phyloP scores from a whole-genome alignment of 495 filamentous ascomycete genomes.

The Penicillium nucicola region DNA sequence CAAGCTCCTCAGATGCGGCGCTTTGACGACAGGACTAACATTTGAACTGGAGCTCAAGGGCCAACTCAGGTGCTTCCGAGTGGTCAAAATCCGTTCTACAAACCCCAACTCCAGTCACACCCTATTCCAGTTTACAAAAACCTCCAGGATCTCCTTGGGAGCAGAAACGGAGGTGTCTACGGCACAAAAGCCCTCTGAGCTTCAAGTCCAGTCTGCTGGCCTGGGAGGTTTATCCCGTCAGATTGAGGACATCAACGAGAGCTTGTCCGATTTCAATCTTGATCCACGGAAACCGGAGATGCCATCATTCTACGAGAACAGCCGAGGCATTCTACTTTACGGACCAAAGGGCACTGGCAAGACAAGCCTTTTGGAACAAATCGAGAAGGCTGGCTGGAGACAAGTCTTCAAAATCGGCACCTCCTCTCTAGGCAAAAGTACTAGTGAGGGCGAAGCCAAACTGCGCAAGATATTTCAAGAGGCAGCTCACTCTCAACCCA shows the following conservation, averaged over 20 bases:
- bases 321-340: slow-evolving; percentile 67
- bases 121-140: slow-evolving; percentile 32
- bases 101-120: slow-evolving; percentile 26
- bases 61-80: slow-evolving; percentile 42
- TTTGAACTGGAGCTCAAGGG: slow-evolving; percentile 49
- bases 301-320: slow-evolving; percentile 41
- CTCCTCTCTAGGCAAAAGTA: slow-evolving; percentile 47
- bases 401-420: slow-evolving; percentile 59
- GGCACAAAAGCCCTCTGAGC: slow-evolving; percentile 11
- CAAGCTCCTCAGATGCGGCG: slow-evolving; percentile 48
- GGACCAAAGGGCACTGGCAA: slow-evolving; percentile 85
- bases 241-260: slow-evolving; percentile 62
- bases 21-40: slow-evolving; percentile 37
- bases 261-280: slow-evolving; percentile 56
- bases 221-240: slow-evolving; percentile 65
- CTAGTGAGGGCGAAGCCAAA: slow-evolving; percentile 43
- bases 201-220: slow-evolving; percentile 30
- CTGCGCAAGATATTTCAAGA: slow-evolving; percentile 69
- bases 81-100: slow-evolving; percentile 32
- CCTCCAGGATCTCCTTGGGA: slow-evolving; percentile 34
- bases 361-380: slow-evolving; percentile 61
- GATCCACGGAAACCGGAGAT: slow-evolving; percentile 29
- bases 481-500: slow-evolving; percentile 69
- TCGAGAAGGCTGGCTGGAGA: slow-evolving; percentile 68
- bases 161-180: slow-evolving; percentile 14